Base-by-base conservation (phyloP, 352 stramenopile genomes). In the Globisporangium carolinianum region DNA sequence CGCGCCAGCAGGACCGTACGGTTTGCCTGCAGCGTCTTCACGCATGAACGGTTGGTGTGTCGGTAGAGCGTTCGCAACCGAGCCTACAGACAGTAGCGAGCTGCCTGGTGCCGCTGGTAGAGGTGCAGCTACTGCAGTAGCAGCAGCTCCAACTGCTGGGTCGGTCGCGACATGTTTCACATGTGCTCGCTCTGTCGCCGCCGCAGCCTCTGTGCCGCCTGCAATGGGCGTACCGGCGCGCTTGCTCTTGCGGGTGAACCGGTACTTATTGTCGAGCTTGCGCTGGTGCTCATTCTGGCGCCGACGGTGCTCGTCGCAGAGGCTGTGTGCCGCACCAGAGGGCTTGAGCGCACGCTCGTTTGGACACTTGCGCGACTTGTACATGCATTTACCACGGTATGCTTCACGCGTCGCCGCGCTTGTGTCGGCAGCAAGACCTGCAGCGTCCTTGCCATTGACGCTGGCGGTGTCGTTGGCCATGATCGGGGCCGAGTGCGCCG, bases 271-370 rank as follows among this genome's bases (percentile, higher is more conserved):
- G 63, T 94, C 84, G 24, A 94, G 78, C 65, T 92, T 91, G 68
- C 84, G 84, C 76, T 94, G 84, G 68, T 94, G 83, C 64, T 89
- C 69, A 61, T 94, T 94, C 71, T 94, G 84, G 43, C 79, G 75
- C 61, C 76, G 79, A 51, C 84, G 82, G 65, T 94, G 84, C 57
- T 89, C 80, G 57, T 94, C 78, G 62, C 84, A 94, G 58, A 94
- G 79, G 67, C 92, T 94, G 73, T 94, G 84, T 48, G 84, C 63
- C 56, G 78, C 61, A 38, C 84, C 84, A 2, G 83, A 91, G 39
- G 82, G 91, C 69, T 94, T 94, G 61, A 94, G 74, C 51, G 84
- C 84, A 60, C 84, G 84, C 63, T 94, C 84, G 66, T 94, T 90
- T 51, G 66, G 62, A 70, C 84, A 94, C 62, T 94, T 94, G 62